Evolutionary conservation across 2,329 filamentous ascomycete genomes (phyloP), one percentile per base, ranked within the genome.

Genomic region (Ophiocordyceps camponoti-rufipedis): DNA sequence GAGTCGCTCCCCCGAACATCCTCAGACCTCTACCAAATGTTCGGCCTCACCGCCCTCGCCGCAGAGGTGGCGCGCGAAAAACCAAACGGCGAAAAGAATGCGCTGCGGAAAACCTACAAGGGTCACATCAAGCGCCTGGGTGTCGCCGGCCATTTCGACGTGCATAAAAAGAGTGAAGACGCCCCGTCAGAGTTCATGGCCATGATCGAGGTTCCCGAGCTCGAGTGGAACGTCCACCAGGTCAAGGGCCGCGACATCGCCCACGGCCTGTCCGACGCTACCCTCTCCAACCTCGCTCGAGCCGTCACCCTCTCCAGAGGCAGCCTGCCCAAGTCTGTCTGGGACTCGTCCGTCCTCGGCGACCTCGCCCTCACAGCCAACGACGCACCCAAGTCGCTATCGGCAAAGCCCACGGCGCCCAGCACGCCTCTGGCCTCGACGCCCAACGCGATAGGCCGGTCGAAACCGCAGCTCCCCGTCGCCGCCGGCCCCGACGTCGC

Each of bases 101-200:
- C 72, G 50, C 65, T 81, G 43, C 70, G 77, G 28, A 80, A 80
- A 57, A 80, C 76, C 14, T 81, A 80, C 64, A 81, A 81, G 59
- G 75, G 75, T 45, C 74, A 80, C 51, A 76, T 81, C 57, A 80
- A 80, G 64, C 71, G 69, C 42, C 62, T 80, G 31, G 74, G 74
- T 33, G 66, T 81, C 28, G 70, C 70, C 45, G 77, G 77, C 10
- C 71, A 75, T 48, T 81, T 78, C 52, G 76, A 80, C 52, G 61
- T 62, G 14, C 57, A 60, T 45, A 77, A 75, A 61, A 72, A 74
- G 53, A 72, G 76, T 40, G 61, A 66, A 18, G 63, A 68, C 35
- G 65, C 66, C 8, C 64, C 66, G 0, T 68, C 71, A 28, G 68
- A 73, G n/a, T 68, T 80, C 45, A 59, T 71, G 51, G 61, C 63